Evolutionary conservation across 371 early-diverging fungal species (phyloP), one percentile per base, ranked within the genome.

Genomic region (Cokeromyces recurvatus): DNA sequence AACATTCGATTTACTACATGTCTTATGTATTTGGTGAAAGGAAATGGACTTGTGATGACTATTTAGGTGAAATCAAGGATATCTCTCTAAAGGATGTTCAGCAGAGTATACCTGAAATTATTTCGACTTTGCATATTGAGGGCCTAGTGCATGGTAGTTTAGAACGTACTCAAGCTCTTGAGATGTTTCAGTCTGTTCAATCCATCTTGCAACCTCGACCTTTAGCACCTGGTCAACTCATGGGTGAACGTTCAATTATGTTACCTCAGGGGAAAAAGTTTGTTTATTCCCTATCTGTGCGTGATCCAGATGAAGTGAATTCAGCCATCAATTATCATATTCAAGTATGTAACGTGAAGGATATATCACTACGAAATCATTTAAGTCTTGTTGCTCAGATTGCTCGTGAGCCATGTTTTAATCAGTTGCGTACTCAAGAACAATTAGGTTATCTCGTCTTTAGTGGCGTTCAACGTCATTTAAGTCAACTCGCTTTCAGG

Each of bases 361-460:
- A 83, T 48, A 64, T 68, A 29, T 32, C 56, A 12, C 66, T 74
- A 5, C 78, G 89, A 16, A 80, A 81, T 12, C 66, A 70, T 3
- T 57, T 86, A 11, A 71, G 72, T 22, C 71, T 97, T 32, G 44
- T 92, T 37, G 71, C 79, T 3, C 88, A 91, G 46, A 84, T 96
- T 17, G 65, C 84, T 6, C 67, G 81, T 49, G 94, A 95, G 57
- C 92, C 96, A 3, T 90, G 84, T 53, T 97, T 95, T 66, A 84
- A 95, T 61, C 87, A 87, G 55, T 76, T 97, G 27, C 79, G 96
- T 12, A 96, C 97, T 3, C 86, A 89, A 46, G 94, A 92, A 46
- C 89, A 90, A 53, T 68, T 92, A 49, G 84, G 92, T 12, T 92
- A 92, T 53, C 53, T 87, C n/a, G 90, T 89, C n/a, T 87, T 80